Percentiles rank a stretch among this genome's conserved stretches.
Conservation (phyloP, 2,329 filamentous ascomycete genomes). For the Beauveria brongniartii region DNA sequence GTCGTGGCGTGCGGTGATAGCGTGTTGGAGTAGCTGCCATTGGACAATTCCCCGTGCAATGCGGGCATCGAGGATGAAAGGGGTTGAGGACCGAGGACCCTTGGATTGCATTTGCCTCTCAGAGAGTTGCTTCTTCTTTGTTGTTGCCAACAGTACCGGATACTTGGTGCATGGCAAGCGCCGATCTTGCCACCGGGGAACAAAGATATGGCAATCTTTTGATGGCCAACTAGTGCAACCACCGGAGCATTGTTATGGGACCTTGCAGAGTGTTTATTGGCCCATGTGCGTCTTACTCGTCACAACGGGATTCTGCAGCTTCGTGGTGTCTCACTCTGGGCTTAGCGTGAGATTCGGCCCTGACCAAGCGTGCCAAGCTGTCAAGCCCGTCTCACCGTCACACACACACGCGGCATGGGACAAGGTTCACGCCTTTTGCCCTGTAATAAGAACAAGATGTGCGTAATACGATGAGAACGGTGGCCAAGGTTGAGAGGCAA, state of each 20-base stretch:
- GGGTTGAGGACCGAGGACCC: neutral
- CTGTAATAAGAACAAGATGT: neutral
- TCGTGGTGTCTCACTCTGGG: neutral
- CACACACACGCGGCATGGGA: neutral
- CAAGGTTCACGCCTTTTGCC: neutral
- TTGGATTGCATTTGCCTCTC: neutral
- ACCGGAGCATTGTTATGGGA: neutral
- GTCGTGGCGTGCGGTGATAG: neutral
- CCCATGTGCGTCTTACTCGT: neutral
- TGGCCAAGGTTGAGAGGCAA: neutral
- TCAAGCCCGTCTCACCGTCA: neutral
- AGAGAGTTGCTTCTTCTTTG: neutral
- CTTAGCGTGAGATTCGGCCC: constrained; percentile 4
- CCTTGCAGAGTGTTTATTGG: neutral
- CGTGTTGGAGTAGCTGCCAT: neutral
- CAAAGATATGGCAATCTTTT: neutral
- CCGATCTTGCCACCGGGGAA: neutral
- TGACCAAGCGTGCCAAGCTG: neutral
- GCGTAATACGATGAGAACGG: neutral
- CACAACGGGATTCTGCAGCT: neutral
- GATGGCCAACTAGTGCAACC: neutral
- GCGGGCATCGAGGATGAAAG: neutral
- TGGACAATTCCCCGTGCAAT: neutral
- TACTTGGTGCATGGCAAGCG: neutral
- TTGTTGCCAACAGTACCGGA: neutral